Evolutionary conservation across 139 green algal species (phyloP), one percentile per base, ranked within the genome.

Genomic region (Volvox africanus): DNA sequence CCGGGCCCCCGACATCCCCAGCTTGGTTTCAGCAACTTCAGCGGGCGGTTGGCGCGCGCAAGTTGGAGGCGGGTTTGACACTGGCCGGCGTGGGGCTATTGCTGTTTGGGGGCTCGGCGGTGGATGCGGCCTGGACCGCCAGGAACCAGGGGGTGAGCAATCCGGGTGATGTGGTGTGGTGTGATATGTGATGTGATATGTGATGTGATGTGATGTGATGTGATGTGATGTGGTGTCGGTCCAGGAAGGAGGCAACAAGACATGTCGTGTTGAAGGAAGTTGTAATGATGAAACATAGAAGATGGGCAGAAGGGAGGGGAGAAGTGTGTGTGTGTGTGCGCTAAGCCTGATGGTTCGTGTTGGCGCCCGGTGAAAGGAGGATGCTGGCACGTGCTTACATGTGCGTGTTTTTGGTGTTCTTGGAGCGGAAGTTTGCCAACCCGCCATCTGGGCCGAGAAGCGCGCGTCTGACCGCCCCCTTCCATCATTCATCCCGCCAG

Each of bases 21-120:
- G 85, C 37, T 30, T 89, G 85, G 85, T 89, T 89, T 68, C 85
- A 89, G 85, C 35, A 89, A 68, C 85, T 89, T n/a, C 69, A 82
- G 44, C 37, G 85, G 1, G 69, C 37, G 19, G 36, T 89, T n/a
- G 85, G 85, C 0, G 11, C 37, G 3, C 69, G 85, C 22, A 71
- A 73, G 85, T 30, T 89, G 85, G 85, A 89, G 85, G 69, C 68
- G 85, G 85, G 37, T 26, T 71, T 89, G 20, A 36, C 33, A 1
- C n/a, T 89, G 69, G 85, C 85, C 44, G 85, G 65, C 44, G 85
- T 89, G 85, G 85, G 85, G 85, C 69, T 89, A 68, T 28, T 82
- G 85, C 37, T 89, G 85, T 82, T 82, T 21, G 67, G 85, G 2
- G 85, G 85, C n/a, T 2, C 11, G 0, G 35, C 44, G n/a, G 32